Base-by-base conservation (phyloP, 768 basidiomycete species). In the Boletus vinaceobasis region DNA sequence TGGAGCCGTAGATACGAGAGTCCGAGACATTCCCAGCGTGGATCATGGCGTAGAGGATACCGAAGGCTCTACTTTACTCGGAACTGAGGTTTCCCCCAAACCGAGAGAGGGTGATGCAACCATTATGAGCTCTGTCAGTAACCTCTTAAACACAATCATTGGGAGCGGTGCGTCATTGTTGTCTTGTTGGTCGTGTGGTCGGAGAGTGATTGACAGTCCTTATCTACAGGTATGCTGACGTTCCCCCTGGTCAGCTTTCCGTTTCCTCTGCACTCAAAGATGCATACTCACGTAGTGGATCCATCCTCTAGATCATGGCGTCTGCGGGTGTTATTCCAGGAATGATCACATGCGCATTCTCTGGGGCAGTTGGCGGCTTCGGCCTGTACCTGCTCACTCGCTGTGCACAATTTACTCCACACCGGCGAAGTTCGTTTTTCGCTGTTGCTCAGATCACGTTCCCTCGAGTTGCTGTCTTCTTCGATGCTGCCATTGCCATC, bases 401-500 rank as follows among this genome's bases (percentile, higher is more conserved):
- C 15, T 93, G 90, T 68, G 96, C 95, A 1, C 82, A 83, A 19
- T 76, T 83, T 57, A 81, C 93, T 2, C 81, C 83, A 6, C 85
- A 90, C 58, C 78, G 93, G 43, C 81, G 78, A 13, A 77, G 92
- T 17, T 93, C 90, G 7, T 96, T 94, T 71, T 92, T 92, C 60
- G 84, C 87, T 14, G 75, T 95, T 19, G 80, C 90, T 1, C 81
- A 88, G 67, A 74, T 98, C 59, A 96, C 96, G 0, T 97, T 93
- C 69, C 96, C 96, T 3, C 83, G 79, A 42, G 90, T 88, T 0
- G 89, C 88, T 1, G 75, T 92, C 37, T 90, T 92, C 69, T 96
- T 98, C 64, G 96, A 98, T 69, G 86, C 85, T 4, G 96, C 95
- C 13, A 93, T 98, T 62, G 93, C 93, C 10, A 87, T 86, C 68